Evolutionary conservation across 805 yeast species (phyloP), one percentile per base, ranked within the genome.

Genomic region (Schwanniomyces sp.): DNA sequence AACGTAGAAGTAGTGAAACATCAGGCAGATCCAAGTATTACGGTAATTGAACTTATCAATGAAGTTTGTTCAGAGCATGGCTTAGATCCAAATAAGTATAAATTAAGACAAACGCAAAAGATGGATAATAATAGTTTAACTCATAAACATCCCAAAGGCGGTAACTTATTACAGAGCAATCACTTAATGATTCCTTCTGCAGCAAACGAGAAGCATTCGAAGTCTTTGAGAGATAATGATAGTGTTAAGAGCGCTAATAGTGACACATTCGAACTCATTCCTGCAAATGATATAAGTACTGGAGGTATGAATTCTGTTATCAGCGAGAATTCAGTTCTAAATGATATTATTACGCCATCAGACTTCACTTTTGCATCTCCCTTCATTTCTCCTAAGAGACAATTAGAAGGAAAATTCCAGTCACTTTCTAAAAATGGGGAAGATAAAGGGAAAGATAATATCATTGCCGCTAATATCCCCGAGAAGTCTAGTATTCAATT

Each of bases 41-140:
- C 63, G 1, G 52, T 63, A 17, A 64, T 62, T 2, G 60, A 61
- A 14, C 58, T 63, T 4, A 46, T 67, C 11, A 41, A 48, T 18
- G 63, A 62, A 17, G 53, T 70, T 44, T 69, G 76, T 54, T 34
- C 52, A 24, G 59, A 60, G 34, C 56, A 59, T 26, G 63, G 63
- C 21, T 56, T 72, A 21, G 64, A 65, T 34, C 51, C 63, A 3
- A 34, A 58, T 0, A 58, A 55, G 39, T 71, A 63, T 49, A 52
- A 48, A 37, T 58, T 72, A 17, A 61, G 57, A 21, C 57, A 60
- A 28, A 44, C 57, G 8, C 39, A 28, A 36, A 14, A 12, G 9
- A 36, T 9, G 2, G 34, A 40, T 2, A 29, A 40, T 40, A 43
- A 25, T 42, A 17, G 40, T 24, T 28, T 39, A 7, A 16, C 34